These are phyloP conservation scores for Auriscalpium microsporum DNA, from an alignment of 768 basidiomycete species.

Conservation along the genomic window DNA sequence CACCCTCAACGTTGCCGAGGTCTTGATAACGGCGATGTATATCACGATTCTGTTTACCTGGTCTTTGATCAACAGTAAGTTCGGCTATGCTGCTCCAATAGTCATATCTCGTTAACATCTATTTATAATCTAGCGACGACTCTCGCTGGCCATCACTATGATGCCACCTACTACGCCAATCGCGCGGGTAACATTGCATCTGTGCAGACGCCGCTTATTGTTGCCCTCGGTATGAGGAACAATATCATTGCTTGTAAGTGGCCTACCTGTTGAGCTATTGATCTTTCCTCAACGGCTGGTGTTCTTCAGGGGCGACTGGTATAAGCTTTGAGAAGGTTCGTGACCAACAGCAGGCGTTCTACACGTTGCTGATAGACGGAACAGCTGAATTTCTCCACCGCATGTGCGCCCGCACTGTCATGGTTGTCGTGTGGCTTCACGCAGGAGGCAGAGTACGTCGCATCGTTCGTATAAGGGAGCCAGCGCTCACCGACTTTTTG, in stretches of 20 bases:
- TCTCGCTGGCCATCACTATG: slow-evolving; percentile 15
- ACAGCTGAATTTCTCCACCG: background rate
- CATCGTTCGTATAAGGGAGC: too few species aligned
- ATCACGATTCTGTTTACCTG: slow-evolving; percentile 22
- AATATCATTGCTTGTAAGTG: slow-evolving; percentile 38
- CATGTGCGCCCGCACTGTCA: background rate
- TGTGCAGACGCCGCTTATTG: slow-evolving; percentile 46
- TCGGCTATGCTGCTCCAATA: background rate
- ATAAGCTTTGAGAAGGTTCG: slow-evolving; percentile 40
- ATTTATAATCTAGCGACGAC: slow-evolving; percentile 16
- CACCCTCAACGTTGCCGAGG: slow-evolving; percentile 29
- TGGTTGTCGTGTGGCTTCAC: slow-evolving; percentile 4
- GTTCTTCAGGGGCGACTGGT: slow-evolving; percentile 22
- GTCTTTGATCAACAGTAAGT: slow-evolving; percentile 21
- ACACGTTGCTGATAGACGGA: background rate
- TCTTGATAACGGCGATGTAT: slow-evolving; percentile 28
- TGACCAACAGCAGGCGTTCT: slow-evolving; percentile 3
- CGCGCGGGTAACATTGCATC: slow-evolving; percentile 35
- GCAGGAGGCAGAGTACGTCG: background rate
- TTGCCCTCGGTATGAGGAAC: slow-evolving; percentile 54
- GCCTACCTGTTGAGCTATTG: too few species aligned
- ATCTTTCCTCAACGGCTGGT: too few species aligned
- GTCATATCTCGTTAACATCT: background rate
- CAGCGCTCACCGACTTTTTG: too few species aligned
- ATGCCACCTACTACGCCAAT: slow-evolving; percentile 22